phyloP scores from a whole-genome alignment of 352 stramenopile species.

The Pythium guiyangense region DNA sequence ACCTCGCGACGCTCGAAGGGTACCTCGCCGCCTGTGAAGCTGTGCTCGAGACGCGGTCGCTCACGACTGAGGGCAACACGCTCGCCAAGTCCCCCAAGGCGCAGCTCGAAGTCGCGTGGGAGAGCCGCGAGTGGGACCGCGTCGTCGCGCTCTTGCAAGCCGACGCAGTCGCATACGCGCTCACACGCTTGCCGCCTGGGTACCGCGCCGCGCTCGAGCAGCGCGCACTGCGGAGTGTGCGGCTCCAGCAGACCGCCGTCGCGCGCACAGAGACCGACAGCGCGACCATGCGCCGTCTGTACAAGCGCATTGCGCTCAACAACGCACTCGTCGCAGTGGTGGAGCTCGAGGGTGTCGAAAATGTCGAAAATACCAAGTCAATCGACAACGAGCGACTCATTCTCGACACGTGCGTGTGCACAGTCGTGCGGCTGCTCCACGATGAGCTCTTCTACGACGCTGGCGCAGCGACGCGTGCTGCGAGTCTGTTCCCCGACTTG shows the following conservation, averaged over 20 bases:
- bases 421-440: conserved; percentile 35
- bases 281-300: conserved; percentile 33
- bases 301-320: conserved; percentile 45
- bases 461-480: conserved; percentile 4
- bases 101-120: conserved; percentile 45
- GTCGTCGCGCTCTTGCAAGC: conserved; percentile 39
- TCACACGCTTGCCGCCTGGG: conserved; percentile 24
- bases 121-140: conserved; percentile 40
- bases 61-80: conserved; percentile 21
- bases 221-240: conserved; percentile 39
- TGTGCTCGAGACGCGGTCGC: conserved; percentile 45
- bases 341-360: conserved; percentile 8
- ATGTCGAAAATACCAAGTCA: no score
- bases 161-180: conserved; percentile 34
- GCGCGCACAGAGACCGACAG: conserved; percentile 18
- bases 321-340: conserved; percentile 36
- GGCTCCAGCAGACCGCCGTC: conserved; percentile 21
- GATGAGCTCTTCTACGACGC: conserved; percentile 40
- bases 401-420: conserved; percentile 34
- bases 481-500: conserved; percentile 22
- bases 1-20: conserved; percentile 47
- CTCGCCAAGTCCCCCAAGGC: conserved; percentile 29
- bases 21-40: conserved; percentile 70
- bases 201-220: conserved; percentile 43
- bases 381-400: conserved; percentile 6